Conservation (phyloP, 208 protist species). For the Leishmania arabica region DNA sequence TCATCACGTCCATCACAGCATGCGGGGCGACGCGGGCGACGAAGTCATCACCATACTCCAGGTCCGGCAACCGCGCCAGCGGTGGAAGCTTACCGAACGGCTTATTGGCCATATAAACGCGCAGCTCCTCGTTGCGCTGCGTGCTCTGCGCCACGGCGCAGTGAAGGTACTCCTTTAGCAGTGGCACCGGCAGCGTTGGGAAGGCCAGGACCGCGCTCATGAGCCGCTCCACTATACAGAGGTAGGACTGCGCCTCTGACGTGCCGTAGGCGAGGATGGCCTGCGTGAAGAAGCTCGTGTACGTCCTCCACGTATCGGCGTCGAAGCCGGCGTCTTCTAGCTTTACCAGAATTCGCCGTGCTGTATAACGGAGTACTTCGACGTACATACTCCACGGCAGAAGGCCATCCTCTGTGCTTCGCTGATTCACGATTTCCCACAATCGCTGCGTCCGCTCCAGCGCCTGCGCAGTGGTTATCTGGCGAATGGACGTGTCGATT, state of each 20-base stretch:
- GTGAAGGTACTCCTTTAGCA: conserved; percentile 49
- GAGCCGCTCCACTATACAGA: conserved; percentile 37
- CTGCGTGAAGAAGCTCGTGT: conserved; percentile 50
- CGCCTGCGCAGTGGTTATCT: conserved; percentile 25
- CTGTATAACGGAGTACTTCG: conserved; percentile 39
- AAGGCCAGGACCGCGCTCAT: conserved; percentile 40
- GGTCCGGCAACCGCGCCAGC: conserved; percentile 29
- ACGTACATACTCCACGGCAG: conserved; percentile 38
- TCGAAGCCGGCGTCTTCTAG: conserved; percentile 42
- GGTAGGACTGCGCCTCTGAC: conserved; percentile 22
- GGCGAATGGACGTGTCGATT: conserved; percentile 34
- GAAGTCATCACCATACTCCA: conserved; percentile 38
- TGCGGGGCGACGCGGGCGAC: conserved; percentile 33
- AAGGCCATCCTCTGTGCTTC: background rate
- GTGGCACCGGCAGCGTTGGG: conserved; percentile 29
- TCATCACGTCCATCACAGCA: conserved; percentile 29
- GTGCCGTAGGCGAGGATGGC: conserved; percentile 56
- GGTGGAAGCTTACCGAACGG: conserved; percentile 5
- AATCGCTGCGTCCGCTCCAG: conserved; percentile 13
- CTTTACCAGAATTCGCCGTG: conserved; percentile 39
- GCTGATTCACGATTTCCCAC: conserved; percentile 30
- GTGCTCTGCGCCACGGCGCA: conserved; percentile 40
- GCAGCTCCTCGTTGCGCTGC: conserved; percentile 28
- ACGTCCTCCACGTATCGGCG: conserved; percentile 47
- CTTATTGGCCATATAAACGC: conserved; percentile 10